Evolutionary conservation across 73 alveolate genomes (phyloP), one percentile per base, ranked within the genome.

Genomic region (Durusdinium trenchii): DNA sequence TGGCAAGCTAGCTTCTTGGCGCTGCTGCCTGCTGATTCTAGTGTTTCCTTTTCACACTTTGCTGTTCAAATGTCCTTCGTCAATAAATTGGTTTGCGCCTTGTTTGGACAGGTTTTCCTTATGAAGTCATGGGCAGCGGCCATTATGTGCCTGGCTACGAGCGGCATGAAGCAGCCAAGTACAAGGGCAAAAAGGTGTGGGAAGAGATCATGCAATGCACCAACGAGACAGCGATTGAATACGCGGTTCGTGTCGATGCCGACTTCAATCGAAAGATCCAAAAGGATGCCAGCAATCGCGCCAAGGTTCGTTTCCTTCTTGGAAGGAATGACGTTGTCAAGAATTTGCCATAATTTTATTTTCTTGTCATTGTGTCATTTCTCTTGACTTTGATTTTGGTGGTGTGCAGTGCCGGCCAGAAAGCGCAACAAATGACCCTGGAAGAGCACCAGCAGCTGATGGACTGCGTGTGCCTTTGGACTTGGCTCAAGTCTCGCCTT

Each of bases 131-230:
- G 4, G 86, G 43, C 18, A 2, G 4, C 3, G 57, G 60, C 14
- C 86, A 75, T 26, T 75, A 20, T 40, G 86, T 75, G 18, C 86
- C 86, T 4, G 86, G 86, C 60, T 42, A 38, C 57, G 86, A 75
- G 2, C 54, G 86, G 40, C 20, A 2, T 42, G 86, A 75, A 10
- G 60, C 54, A 7, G 52, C 35, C 60, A 35, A 36, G 10, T 75
- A 42, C 86, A 75, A 42, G 18, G 60, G 57, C 18, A 75, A 75
- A 32, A n/a, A 52, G 12, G 18, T 75, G 52, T 75, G 86, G 86
- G 60, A 12, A 4, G 35, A 10, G 5, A 75, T 75, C 86, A 75
- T 75, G 86, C 26, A 3, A 2, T 42, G 52, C 86, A 75, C 52
- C 38, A n/a, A 42, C 43, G 86, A 42, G 35, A 43, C 57, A 9